phyloP scores from a whole-genome alignment of 148 eudicot genomes.

The Simmondsia chinensis region DNA sequence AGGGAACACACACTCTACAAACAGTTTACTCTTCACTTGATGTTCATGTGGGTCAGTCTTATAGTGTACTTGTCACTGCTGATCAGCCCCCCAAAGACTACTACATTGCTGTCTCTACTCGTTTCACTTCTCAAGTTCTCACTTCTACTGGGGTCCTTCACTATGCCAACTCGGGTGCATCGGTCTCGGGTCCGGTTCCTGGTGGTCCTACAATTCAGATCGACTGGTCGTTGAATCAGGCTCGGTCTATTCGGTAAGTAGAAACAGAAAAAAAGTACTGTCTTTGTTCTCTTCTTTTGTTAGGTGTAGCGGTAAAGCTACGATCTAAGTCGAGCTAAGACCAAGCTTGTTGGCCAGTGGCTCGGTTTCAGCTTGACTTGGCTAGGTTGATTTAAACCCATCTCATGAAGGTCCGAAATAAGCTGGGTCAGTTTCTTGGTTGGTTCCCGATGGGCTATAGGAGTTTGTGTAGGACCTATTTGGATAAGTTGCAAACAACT shows the following conservation, averaged over 20 bases:
- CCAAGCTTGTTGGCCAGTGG: no score
- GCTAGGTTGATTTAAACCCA: no score
- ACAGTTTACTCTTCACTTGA: conserved; percentile 77
- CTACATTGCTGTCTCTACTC: conserved; percentile 76
- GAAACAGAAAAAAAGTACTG: no score
- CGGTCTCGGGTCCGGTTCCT: conserved; percentile 73
- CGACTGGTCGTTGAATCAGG: conserved; percentile 92
- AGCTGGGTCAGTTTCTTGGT: no score
- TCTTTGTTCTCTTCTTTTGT: not conserved
- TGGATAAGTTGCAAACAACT: no score
- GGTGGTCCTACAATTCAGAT: conserved; percentile 87
- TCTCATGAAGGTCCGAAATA: no score
- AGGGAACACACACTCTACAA: conserved; percentile 92
- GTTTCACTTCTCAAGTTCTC: conserved; percentile 59
- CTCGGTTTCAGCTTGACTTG: no score
- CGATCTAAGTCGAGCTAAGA: no score
- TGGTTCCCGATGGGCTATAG: no score
- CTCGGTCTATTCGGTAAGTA: conserved; percentile 69
- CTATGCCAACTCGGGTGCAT: conserved; percentile 55
- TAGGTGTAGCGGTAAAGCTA: no score
- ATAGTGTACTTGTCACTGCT: conserved; percentile 78
- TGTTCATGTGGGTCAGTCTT: conserved; percentile 83
- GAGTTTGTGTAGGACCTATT: no score
- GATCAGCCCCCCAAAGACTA: conserved; percentile 77
- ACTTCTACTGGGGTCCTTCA: conserved; percentile 60